Conservation (phyloP, 805 yeast genomes). For the Metschnikowia lunata region DNA sequence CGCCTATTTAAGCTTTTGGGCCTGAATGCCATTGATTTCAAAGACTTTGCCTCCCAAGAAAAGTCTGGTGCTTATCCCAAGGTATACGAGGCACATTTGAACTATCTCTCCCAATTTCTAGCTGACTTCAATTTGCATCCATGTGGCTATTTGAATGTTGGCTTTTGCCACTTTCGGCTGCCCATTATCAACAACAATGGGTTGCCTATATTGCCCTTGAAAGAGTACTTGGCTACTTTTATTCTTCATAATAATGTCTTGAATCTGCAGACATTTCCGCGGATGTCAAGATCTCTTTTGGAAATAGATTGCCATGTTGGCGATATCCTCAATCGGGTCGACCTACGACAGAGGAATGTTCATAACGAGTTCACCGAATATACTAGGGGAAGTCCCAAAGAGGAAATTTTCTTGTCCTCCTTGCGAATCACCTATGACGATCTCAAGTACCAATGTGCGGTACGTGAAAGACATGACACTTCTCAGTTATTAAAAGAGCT, state of each 20-base stretch:
- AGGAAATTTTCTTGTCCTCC: constrained; percentile 42
- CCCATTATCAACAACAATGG: constrained; percentile 40
- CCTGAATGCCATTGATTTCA: constrained; percentile 18
- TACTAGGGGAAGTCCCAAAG: constrained; percentile 5
- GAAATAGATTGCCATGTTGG: constrained; percentile 69
- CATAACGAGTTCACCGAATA: constrained; percentile 49
- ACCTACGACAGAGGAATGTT: constrained; percentile 40
- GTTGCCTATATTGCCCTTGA: constrained; percentile 9
- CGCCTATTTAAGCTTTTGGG: constrained; percentile 48
- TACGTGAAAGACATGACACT: constrained; percentile 24
- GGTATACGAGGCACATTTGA: constrained; percentile 73
- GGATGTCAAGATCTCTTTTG: constrained; percentile 59
- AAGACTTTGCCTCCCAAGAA: constrained; percentile 1
- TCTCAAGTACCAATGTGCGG: constrained; percentile 46
- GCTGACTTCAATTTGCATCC: constrained; percentile 82
- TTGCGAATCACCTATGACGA: constrained; percentile 56
- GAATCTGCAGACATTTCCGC: constrained; percentile 27
- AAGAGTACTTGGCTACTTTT: constrained; percentile 16
- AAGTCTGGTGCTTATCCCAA: neutral
- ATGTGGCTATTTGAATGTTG: constrained; percentile 67
- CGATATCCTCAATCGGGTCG: constrained; percentile 54
- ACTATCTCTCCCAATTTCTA: constrained; percentile 70
- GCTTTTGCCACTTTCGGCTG: constrained; percentile 47
- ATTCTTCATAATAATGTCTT: constrained; percentile 30
- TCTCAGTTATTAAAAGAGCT: constrained; percentile 15